Base-by-base conservation (phyloP, 345 rosid species). In the Eucalyptus marginata region DNA sequence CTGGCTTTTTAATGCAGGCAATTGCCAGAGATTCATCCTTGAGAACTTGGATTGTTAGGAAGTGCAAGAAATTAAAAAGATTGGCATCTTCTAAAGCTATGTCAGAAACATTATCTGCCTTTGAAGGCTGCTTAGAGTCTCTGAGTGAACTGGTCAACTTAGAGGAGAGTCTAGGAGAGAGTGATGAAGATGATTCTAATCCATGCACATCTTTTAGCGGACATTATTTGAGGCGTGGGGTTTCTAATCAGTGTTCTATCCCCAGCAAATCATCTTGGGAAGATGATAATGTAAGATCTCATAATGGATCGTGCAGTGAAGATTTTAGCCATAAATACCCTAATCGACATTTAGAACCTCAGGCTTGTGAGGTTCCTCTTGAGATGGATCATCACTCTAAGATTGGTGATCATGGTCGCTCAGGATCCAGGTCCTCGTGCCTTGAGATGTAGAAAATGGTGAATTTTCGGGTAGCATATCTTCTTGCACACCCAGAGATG, bases 371-470 rank as follows among this genome's bases (percentile, higher is more conserved):
- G 66, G 89, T 88, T 88, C 89, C 87, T 87, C 89, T 87, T 88
- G 94, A 93, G 87, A 91, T 89, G 88, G 94, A 94, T 89, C 86
- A 91, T 64, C 93, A 90, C 84, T 92, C 94, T 33, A 94, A 89
- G 93, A 93, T 93, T 90, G 95, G 94, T 87, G 92, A 91, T 91
- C 93, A 91, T 93, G 94, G 93, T 90, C 91, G 92, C 90, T 97
- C 95, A 89, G 94, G 95, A 86, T 89, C 96, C 90, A 93, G 94
- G 92, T 93, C 95, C 90, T 93, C 90, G 93, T 96, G 94, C 89
- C 91, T 92, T 90, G 99, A 97, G 91, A 93, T 54, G 92, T 92
- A 88, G 98, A 98, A 87, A 94, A 89, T 91, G 95, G 95, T 88
- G 96, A 95, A 92, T 90, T 93, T 86, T 93, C 97, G 10, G 90